Conservation (phyloP, 352 stramenopile genomes). For the Phytophthora hibernalis region DNA sequence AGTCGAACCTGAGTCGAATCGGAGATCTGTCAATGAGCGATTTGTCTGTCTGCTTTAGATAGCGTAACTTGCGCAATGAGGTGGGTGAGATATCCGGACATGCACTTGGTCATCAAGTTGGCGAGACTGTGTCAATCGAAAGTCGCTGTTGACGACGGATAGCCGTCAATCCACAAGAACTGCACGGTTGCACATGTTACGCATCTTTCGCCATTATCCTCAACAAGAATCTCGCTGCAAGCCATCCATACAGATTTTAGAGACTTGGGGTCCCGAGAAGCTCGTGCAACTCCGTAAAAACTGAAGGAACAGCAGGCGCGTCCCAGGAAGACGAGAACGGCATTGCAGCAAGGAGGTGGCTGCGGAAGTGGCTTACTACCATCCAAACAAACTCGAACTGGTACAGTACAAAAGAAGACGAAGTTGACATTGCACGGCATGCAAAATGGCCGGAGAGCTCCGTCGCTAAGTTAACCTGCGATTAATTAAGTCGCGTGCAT, state of each 20-base stretch:
- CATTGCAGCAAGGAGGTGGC: slow-evolving; percentile 24
- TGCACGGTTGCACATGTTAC: slow-evolving; percentile 35
- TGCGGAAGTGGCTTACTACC: slow-evolving; percentile 10
- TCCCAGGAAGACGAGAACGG: slow-evolving; percentile 31
- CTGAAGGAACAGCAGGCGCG: slow-evolving; percentile 37
- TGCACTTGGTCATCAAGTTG: slow-evolving; percentile 10
- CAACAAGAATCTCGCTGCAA: slow-evolving; percentile 20
- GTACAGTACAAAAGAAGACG: background rate
- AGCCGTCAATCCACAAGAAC: slow-evolving; percentile 26
- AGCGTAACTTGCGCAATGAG: slow-evolving; percentile 22
- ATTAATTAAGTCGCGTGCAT: slow-evolving; percentile 4
- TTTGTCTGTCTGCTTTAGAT: slow-evolving; percentile 13
- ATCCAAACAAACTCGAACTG: slow-evolving; percentile 2
- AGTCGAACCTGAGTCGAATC: slow-evolving; percentile 24
- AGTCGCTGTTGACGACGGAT: slow-evolving; percentile 13
- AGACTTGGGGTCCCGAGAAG: slow-evolving; percentile 21
- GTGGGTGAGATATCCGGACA: background rate
- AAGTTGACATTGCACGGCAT: background rate
- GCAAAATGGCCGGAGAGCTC: background rate
- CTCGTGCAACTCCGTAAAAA: slow-evolving; percentile 38
- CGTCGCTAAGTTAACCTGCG: background rate
- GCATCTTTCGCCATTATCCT: slow-evolving; percentile 36
- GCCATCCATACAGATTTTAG: slow-evolving; percentile 6
- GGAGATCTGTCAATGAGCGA: slow-evolving; percentile 31
- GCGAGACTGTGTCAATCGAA: slow-evolving; percentile 32